phyloP scores from a whole-genome alignment of 345 rosid genomes.

The Fremontodendron californicum region DNA sequence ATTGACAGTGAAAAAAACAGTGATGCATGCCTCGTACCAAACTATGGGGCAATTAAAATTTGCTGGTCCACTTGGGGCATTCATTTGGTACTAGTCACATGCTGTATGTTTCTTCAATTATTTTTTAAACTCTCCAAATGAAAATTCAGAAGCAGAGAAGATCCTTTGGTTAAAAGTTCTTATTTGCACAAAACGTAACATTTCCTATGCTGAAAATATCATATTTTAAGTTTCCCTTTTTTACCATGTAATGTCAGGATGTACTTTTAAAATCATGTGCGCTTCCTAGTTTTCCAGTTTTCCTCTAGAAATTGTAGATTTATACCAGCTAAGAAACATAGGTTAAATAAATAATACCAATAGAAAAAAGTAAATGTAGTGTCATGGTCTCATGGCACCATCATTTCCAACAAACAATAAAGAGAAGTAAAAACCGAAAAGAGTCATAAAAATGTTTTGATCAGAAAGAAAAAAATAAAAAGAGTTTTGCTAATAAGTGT shows the following conservation, averaged over 20 bases:
- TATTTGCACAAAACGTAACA: background rate
- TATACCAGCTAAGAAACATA: background rate
- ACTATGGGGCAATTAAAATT: conserved; percentile 2
- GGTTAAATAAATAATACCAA: background rate
- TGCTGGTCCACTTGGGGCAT: conserved; percentile 11
- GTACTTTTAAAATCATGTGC: background rate
- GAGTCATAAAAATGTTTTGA: background rate
- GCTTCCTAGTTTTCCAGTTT: background rate
- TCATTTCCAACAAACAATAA: background rate
- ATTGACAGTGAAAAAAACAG: conserved; percentile 2
- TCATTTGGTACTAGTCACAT: conserved; percentile 15
- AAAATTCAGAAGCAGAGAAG: background rate
- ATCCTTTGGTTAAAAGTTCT: background rate
- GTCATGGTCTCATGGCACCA: background rate
- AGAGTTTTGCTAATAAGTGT: too few species aligned
- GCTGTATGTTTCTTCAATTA: conserved; percentile 3
- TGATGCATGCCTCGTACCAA: background rate
- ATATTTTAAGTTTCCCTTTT: background rate
- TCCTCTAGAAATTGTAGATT: background rate
- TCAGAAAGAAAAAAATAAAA: background rate
- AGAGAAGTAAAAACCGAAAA: background rate
- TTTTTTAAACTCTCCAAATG: background rate
- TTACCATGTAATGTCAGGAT: background rate
- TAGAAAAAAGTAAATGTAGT: background rate
- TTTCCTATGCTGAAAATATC: background rate